Percentiles rank a stretch among this genome's conserved stretches.
phyloP scores from a whole-genome alignment of 2,329 filamentous ascomycete species.

The Colletotrichum lentis region DNA sequence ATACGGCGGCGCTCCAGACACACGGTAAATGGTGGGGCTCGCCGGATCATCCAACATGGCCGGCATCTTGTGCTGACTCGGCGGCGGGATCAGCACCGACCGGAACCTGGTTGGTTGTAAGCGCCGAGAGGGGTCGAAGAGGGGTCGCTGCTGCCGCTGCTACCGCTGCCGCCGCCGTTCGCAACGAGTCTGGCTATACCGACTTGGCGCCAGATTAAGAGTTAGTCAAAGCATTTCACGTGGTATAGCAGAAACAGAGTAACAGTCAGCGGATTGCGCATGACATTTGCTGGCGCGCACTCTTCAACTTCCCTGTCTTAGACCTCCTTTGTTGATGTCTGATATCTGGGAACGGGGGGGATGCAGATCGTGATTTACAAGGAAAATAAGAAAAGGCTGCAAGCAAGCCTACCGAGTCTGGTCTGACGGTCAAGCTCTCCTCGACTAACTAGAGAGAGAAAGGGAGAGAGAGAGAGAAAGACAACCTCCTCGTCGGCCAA shows the following conservation, averaged over 20 bases:
- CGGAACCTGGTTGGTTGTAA: constrained; percentile 9
- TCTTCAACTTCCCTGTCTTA: background rate
- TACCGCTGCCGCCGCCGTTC: background rate
- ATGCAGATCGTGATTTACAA: constrained; percentile 24
- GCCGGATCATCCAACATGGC: constrained; percentile 81
- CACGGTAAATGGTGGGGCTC: constrained; percentile 73
- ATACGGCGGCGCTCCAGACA: constrained; percentile 71
- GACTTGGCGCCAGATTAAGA: constrained; percentile 6
- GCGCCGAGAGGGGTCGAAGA: background rate
- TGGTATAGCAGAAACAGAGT: constrained; percentile 21
- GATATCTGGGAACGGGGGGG: constrained; percentile 1
- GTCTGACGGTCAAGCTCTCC: background rate
- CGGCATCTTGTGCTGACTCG: constrained; percentile 64
- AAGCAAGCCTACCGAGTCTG: constrained; percentile 36
- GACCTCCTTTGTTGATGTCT: background rate
- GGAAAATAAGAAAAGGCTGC: constrained; percentile 37
- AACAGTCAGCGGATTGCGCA: background rate
- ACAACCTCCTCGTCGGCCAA: constrained; percentile 1
- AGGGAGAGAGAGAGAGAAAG: background rate
- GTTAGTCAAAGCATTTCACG: constrained; percentile 35
- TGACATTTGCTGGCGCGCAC: background rate
- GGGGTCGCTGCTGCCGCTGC: background rate
- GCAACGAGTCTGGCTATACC: constrained; percentile 8
- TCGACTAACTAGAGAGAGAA: background rate
- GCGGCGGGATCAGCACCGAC: constrained; percentile 10